A percentile compares a stretch with the other conserved stretches of the same genome.
phyloP scores from a whole-genome alignment of 2,329 filamentous ascomycete species.

The Calonectria henricotiae region DNA sequence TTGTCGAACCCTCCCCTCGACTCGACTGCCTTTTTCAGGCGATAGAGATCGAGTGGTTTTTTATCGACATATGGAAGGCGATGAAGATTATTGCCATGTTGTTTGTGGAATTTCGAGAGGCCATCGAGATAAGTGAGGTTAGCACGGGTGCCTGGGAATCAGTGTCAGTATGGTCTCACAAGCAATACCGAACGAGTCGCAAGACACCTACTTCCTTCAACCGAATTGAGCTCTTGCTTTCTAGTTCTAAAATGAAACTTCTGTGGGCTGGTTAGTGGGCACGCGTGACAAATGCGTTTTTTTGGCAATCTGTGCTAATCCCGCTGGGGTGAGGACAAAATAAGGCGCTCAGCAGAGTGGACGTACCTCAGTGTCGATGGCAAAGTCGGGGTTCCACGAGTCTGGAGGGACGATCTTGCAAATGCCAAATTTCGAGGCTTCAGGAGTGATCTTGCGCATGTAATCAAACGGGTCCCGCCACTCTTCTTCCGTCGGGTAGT shows the following conservation, averaged over 20 bases:
- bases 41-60: constrained; percentile 94
- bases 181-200: constrained; percentile 21
- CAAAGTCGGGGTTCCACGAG: constrained; percentile 94
- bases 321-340: background rate
- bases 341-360: constrained; percentile 22
- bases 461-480: constrained; percentile 96
- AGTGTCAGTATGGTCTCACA: constrained; percentile 54
- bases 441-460: constrained; percentile 90
- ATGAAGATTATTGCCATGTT: constrained; percentile 94
- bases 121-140: constrained; percentile 98
- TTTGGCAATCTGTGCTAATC: background rate
- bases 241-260: constrained; percentile 97
- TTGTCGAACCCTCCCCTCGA: constrained; percentile 94
- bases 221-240: constrained; percentile 96
- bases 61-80: constrained; percentile 98
- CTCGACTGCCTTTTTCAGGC: constrained; percentile 96
- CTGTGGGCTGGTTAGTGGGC: constrained; percentile 64
- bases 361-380: constrained; percentile 93
- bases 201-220: constrained; percentile 88
- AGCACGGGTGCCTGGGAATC: constrained; percentile 83
- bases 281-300: background rate
- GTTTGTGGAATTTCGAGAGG: constrained; percentile 95
- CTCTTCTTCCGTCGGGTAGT: constrained; percentile 91
- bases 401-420: constrained; percentile 97
- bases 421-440: constrained; percentile 90